These are phyloP conservation scores for Aspergillus heteromorphus DNA, from an alignment of 495 filamentous ascomycete genomes.

Conservation along the genomic window DNA sequence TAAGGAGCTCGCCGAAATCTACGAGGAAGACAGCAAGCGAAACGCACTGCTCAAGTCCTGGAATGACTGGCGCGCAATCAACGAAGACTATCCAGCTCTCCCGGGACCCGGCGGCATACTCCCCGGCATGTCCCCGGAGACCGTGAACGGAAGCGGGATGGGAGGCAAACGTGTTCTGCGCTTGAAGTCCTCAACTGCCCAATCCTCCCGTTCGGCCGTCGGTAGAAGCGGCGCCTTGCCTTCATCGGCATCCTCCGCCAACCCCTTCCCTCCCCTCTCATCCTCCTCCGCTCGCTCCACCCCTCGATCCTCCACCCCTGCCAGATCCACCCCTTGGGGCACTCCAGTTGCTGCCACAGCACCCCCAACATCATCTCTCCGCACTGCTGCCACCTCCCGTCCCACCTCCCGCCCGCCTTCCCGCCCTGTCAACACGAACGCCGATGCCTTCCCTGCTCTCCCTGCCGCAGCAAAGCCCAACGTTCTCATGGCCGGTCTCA, in stretches of 20 bases:
- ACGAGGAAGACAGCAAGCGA: constrained; percentile 71
- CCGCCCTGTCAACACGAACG: constrained; percentile 23
- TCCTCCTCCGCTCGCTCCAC: constrained; percentile 34
- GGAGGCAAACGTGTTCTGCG: constrained; percentile 59
- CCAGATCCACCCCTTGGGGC: constrained; percentile 48
- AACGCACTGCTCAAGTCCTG: constrained; percentile 71
- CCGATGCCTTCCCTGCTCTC: constrained; percentile 70
- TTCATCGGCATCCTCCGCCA: constrained; percentile 25
- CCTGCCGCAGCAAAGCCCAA: constrained; percentile 73
- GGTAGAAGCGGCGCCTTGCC: constrained; percentile 38
- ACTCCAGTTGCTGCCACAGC: constrained; percentile 26
- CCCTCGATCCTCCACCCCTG: constrained; percentile 19
- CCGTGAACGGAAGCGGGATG: constrained; percentile 28
- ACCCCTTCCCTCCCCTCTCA: constrained; percentile 45
- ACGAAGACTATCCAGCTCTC: constrained; percentile 92
- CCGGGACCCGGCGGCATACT: constrained; percentile 62
- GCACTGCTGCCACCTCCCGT: constrained; percentile 26
- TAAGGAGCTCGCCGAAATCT: constrained; percentile 89
- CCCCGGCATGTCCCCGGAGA: constrained; percentile 42
- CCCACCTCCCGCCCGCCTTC: constrained; percentile 21
- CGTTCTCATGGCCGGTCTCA: constrained; percentile 75
- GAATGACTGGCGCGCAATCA: constrained; percentile 91
- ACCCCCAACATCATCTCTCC: constrained; percentile 24
- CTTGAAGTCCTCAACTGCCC: constrained; percentile 72
- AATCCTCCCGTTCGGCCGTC: constrained; percentile 59